Conservation (phyloP, 1,284 basidiomycete genomes). For the Sutorius eximius region DNA sequence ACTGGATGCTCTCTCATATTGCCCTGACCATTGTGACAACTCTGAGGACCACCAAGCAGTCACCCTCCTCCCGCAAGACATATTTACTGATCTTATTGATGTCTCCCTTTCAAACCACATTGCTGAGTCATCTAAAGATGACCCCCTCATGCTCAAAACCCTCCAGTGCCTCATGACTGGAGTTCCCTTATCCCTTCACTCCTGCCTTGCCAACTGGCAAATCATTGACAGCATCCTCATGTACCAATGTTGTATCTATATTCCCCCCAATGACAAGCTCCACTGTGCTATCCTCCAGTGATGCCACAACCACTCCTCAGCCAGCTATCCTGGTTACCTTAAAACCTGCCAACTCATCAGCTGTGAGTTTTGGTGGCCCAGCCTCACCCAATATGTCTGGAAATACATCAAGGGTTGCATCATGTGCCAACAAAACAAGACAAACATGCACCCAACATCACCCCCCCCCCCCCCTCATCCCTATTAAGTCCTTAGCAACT, state of each 20-base stretch:
- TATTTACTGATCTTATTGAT: too few species aligned
- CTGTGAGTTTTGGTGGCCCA: background rate
- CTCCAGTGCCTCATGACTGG: background rate
- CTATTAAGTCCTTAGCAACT: too few species aligned
- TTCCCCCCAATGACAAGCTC: background rate
- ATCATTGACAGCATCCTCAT: fast-evolving
- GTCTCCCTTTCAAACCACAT: background rate
- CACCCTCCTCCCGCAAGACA: too few species aligned
- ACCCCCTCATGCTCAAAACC: background rate
- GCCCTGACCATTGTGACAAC: too few species aligned
- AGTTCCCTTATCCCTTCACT: fast-evolving
- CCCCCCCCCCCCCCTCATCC: too few species aligned
- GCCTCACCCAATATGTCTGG: fast-evolving
- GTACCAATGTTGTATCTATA: background rate
- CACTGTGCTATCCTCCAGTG: too few species aligned
- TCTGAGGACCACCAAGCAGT: too few species aligned
- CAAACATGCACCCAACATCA: too few species aligned
- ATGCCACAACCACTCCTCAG: fast-evolving
- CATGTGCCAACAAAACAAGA: background rate
- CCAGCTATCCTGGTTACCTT: background rate
- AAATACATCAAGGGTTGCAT: too few species aligned
- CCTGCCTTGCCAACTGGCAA: background rate
- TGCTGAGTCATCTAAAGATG: too few species aligned
- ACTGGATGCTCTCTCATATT: background rate
- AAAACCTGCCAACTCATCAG: background rate